phyloP scores from a whole-genome alignment of 2,329 filamentous ascomycete genomes.

The Trichoderma sp. region DNA sequence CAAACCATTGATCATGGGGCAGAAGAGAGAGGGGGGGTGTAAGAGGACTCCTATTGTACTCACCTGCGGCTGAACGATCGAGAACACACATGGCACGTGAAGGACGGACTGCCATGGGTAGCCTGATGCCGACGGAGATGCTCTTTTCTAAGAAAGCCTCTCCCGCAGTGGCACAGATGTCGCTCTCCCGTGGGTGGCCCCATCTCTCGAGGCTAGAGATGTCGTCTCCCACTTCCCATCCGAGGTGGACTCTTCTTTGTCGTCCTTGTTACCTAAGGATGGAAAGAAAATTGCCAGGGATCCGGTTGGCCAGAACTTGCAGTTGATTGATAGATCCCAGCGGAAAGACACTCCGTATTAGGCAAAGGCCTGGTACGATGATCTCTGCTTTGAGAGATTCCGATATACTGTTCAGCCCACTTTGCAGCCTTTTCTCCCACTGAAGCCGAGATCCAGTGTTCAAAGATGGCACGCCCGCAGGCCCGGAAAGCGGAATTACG shows the following conservation, averaged over 20 bases:
- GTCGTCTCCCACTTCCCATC: slow-evolving; percentile 12
- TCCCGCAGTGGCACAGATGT: slow-evolving; percentile 40
- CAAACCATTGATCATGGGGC: background rate
- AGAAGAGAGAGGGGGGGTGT: background rate
- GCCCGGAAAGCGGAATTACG: background rate
- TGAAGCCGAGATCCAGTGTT: background rate
- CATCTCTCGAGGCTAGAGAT: slow-evolving; percentile 5
- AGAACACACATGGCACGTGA: slow-evolving; percentile 37
- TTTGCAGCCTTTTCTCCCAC: slow-evolving; percentile 4
- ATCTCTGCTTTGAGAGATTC: background rate
- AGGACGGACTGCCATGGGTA: slow-evolving; percentile 36
- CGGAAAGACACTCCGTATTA: background rate
- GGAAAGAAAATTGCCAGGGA: background rate
- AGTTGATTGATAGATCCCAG: background rate
- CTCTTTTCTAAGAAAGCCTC: slow-evolving; percentile 41
- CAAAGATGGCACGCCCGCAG: background rate
- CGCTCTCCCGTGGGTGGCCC: slow-evolving; percentile 23
- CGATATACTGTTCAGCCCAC: background rate
- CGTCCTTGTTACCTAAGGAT: background rate
- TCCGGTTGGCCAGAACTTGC: background rate
- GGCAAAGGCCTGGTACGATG: background rate
- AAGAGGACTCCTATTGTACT: slow-evolving; percentile 21
- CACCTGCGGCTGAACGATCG: slow-evolving; percentile 41
- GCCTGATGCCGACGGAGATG: slow-evolving; percentile 41
- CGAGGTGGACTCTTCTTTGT: slow-evolving; percentile 1